Evolutionary conservation across 2,329 filamentous ascomycete species (phyloP).

Genomic region (Pestalotiopsis sp.): DNA sequence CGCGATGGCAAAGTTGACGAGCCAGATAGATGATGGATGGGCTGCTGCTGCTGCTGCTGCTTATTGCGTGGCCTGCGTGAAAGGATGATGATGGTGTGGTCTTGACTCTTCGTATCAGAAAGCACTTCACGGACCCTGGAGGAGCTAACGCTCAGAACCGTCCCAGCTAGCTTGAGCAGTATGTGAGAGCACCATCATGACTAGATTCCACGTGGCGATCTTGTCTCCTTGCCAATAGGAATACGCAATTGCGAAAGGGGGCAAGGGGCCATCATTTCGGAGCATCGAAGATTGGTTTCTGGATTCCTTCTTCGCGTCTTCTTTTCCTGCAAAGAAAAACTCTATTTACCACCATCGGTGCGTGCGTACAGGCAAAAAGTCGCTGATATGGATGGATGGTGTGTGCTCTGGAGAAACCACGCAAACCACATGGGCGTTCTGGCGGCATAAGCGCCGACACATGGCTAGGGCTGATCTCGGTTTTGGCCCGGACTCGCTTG

Average conservation of each 20-base stretch:
- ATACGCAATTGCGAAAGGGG: background rate
- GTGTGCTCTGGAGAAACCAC: background rate
- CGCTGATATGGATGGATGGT: background rate
- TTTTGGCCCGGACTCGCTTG: background rate
- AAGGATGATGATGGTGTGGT: background rate
- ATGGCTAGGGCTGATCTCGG: conserved; percentile 8
- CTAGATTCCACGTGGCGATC: conserved; percentile 9
- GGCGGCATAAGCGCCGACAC: conserved; percentile 1
- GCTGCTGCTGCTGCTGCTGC: background rate
- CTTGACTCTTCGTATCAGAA: conserved; percentile 6
- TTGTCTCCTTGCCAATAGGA: background rate
- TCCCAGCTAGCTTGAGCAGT: background rate
- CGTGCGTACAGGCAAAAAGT: background rate
- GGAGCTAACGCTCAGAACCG: background rate
- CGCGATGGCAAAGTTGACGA: background rate
- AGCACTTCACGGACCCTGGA: background rate
- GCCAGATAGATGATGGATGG: background rate
- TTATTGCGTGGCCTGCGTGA: background rate
- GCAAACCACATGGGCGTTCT: background rate
- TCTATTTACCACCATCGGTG: conserved; percentile 5
- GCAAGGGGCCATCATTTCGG: background rate
- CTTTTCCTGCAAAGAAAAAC: conserved; percentile 9
- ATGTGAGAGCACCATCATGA: background rate
- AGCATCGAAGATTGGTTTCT: background rate
- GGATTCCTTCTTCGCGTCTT: conserved; percentile 10